Evolutionary conservation across 2,329 filamentous ascomycete genomes (phyloP).

Genomic region (Didymella glomerata): DNA sequence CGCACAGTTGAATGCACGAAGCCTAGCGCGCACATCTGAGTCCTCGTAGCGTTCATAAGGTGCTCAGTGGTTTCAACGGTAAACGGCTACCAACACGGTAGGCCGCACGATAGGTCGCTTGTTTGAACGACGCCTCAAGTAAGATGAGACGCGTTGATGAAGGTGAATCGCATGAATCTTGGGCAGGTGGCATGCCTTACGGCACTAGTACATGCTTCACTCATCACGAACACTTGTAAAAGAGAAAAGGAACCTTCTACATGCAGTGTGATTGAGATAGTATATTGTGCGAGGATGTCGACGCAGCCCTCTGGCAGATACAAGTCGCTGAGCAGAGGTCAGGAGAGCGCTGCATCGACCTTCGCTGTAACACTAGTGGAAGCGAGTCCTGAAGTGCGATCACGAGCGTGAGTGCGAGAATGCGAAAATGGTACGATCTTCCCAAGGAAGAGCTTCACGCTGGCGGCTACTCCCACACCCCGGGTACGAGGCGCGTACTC

Average conservation of each 20-base stretch:
- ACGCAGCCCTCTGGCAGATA: neutral
- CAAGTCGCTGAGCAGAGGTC: neutral
- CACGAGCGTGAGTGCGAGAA: neutral
- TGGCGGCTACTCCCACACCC: slow-evolving; percentile 10
- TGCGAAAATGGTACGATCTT: slow-evolving; percentile 1
- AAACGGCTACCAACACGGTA: slow-evolving; percentile 7
- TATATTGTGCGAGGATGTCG: neutral
- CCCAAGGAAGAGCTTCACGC: neutral
- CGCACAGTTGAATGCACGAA: neutral
- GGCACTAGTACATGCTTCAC: neutral
- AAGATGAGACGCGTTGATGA: slow-evolving; percentile 9
- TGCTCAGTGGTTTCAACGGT: slow-evolving; percentile 11
- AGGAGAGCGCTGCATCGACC: neutral
- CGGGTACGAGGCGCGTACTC: slow-evolving; percentile 1
- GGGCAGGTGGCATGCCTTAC: neutral
- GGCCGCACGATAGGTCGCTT: slow-evolving; percentile 5
- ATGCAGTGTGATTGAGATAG: neutral
- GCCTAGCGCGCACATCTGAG: neutral
- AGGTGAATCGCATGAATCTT: slow-evolving; percentile 11
- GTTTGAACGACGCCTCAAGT: slow-evolving; percentile 13
- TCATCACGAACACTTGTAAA: neutral
- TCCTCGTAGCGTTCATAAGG: slow-evolving; percentile 9
- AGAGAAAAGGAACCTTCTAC: neutral
- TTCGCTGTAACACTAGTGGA: neutral
- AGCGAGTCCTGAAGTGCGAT: neutral